Conservation (phyloP, 2,329 filamentous ascomycete species). For the Alternaria arbusti region DNA sequence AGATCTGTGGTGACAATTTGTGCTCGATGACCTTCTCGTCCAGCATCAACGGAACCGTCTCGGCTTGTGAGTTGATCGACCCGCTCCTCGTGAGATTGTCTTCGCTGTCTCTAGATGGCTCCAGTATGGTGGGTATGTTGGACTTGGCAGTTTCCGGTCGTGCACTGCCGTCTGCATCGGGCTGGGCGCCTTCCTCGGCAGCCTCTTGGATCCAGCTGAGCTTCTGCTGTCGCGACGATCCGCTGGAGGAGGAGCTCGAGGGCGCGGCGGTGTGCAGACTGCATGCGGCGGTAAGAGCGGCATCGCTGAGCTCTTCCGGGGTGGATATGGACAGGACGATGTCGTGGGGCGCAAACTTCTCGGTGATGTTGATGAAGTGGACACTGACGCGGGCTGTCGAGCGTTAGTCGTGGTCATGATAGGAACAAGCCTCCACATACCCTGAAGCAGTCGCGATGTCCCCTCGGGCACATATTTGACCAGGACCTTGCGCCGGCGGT, state of each 20-base stretch:
- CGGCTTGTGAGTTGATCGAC: conserved; percentile 19
- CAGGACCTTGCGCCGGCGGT: conserved; percentile 86
- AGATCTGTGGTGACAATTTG: conserved; percentile 21
- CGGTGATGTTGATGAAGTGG: conserved; percentile 67
- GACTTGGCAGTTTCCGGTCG: conserved; percentile 32
- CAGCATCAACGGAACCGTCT: conserved; percentile 23
- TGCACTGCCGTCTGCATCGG: conserved; percentile 23
- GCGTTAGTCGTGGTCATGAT: neutral
- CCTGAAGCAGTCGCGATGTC: conserved; percentile 90
- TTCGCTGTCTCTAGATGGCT: conserved; percentile 17
- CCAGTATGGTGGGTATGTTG: conserved; percentile 32
- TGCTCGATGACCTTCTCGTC: conserved; percentile 19
- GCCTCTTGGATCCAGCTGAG: conserved; percentile 95
- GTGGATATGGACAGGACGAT: conserved; percentile 78
- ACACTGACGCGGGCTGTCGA: conserved; percentile 79
- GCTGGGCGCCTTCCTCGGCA: conserved; percentile 71
- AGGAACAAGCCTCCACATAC: conserved; percentile 57
- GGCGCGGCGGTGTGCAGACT: conserved; percentile 86
- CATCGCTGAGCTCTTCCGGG: conserved; percentile 83
- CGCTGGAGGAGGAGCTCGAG: conserved; percentile 83
- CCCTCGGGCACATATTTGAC: conserved; percentile 92
- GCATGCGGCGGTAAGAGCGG: conserved; percentile 84
- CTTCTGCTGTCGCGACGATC: conserved; percentile 74
- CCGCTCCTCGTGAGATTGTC: conserved; percentile 11
- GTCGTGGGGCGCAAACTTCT: conserved; percentile 83